These are phyloP conservation scores for Blastocystis sp. DNA, from an alignment of 352 stramenopile genomes.

Conservation along the genomic window DNA sequence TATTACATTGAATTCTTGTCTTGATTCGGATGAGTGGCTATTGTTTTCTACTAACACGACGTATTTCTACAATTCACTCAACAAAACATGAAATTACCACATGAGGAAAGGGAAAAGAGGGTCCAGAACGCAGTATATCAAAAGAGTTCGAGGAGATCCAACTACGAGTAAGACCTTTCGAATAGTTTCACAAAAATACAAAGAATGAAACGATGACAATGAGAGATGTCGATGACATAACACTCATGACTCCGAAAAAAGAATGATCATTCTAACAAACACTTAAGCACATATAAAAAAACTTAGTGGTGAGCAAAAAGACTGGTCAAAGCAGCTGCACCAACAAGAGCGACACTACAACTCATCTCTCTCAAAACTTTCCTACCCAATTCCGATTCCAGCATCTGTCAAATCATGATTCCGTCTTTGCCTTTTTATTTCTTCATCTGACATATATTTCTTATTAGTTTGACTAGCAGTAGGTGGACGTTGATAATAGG, in stretches of 20 bases:
- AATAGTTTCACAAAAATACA: background rate
- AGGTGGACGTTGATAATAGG: background rate
- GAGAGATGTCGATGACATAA: background rate
- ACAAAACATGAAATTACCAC: too few species aligned
- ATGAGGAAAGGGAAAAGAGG: background rate
- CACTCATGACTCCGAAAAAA: background rate
- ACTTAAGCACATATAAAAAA: background rate
- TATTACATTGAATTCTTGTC: too few species aligned
- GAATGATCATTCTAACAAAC: constrained; percentile 34
- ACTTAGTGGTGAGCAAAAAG: background rate
- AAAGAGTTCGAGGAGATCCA: background rate
- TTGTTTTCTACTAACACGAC: background rate
- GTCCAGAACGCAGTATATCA: background rate
- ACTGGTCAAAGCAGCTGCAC: background rate
- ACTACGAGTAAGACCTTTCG: background rate
- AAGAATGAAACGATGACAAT: background rate
- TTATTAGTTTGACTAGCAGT: background rate
- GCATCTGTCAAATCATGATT: constrained; percentile 9
- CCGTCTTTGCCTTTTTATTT: background rate
- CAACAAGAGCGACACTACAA: constrained; percentile 23
- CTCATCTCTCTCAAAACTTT: background rate
- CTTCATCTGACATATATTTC: background rate
- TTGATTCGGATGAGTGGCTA: background rate
- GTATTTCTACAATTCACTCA: background rate
- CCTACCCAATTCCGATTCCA: constrained; percentile 22